Base-by-base conservation (phyloP, 2,329 filamentous ascomycete species). In the Passalora sequoiae region DNA sequence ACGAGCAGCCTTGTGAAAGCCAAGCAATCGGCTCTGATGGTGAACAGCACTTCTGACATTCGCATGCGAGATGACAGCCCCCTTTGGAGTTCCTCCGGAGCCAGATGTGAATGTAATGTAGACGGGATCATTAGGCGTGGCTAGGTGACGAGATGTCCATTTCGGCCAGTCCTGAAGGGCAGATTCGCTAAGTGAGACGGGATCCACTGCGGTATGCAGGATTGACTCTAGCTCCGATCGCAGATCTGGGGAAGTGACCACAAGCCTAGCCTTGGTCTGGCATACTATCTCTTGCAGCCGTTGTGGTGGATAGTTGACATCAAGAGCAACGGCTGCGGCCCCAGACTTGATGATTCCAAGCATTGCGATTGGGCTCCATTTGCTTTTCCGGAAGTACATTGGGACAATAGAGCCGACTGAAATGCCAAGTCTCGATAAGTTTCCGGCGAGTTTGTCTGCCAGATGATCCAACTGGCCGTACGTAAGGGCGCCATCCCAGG, bases 261-360 rank as follows among this genome's bases (percentile, higher is more conserved):
- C 21, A 1, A 51, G 33, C 21, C 40, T 50, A 9, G 59, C 53
- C 4, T 43, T 20, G 4, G 58, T 53, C 36, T 63, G 54, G 6
- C 50, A 21, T 2, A 54, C 47, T 32, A 63, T 58, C 17, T 46
- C 53, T 25, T 52, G 43, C 6, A 62, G 50, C 12, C 61, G 54
- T 15, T 49, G 54, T 9, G 42, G 12, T 7, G 59, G 59, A 15
- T 53, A 47, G 3, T 49, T 53, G 12, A 54, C 47, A 30, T 63
- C 60, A 37, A 62, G 53, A 16, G 54, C 42, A 1, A 60, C 56
- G 15, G 56, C 55, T 12, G 57, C 51, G 6, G 49, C 57, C 21
- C 61, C 60, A 9, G 56, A 57, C 47, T 64, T 64, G 47, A 64
- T 57, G n/a, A 49, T 41, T 20, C 47, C 60, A 32, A 56, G 42